Evolutionary conservation across 768 basidiomycete species (phyloP).

Genomic region (Boletellus emodensis): DNA sequence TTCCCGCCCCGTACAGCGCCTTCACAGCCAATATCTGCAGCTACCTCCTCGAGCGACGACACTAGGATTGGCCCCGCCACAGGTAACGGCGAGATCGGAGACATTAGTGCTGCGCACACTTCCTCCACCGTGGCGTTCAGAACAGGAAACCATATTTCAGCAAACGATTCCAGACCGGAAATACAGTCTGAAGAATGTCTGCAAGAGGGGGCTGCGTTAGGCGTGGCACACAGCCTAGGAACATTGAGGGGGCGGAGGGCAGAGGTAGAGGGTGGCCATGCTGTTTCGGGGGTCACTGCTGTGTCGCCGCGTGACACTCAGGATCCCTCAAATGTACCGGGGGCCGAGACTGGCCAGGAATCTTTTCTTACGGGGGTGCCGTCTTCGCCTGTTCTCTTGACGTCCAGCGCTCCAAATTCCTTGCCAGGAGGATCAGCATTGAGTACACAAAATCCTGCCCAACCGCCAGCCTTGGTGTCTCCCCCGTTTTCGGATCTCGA

Average conservation of each 20-base stretch:
- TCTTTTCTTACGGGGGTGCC: slow-evolving; percentile 14
- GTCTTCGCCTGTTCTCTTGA: slow-evolving; percentile 4
- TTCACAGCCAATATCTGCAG: slow-evolving; percentile 12
- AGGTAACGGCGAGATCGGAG: slow-evolving; percentile 6
- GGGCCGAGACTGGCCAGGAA: slow-evolving; percentile 4
- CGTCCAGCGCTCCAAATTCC: slow-evolving; percentile 8
- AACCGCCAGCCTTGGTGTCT: slow-evolving; percentile 2
- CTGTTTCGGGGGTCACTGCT: slow-evolving; percentile 22
- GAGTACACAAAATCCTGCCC: slow-evolving; percentile 2
- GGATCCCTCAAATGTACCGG: slow-evolving; percentile 23
- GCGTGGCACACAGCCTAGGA: slow-evolving; percentile 21
- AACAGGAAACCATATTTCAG: slow-evolving; percentile 1
- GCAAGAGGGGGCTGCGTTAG: slow-evolving; percentile 12
- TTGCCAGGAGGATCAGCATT: slow-evolving; percentile 1
- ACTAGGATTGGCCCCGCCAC: not conserved
- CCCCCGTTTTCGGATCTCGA: slow-evolving; percentile 1
- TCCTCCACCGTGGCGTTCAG: slow-evolving; percentile 4
- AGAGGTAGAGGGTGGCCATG: slow-evolving; percentile 14
- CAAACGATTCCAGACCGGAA: not conserved
- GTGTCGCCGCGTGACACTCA: slow-evolving; percentile 19
- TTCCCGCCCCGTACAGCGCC: not conserved
- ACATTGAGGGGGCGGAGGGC: slow-evolving; percentile 17
- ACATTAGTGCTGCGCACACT: not conserved
- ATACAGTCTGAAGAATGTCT: slow-evolving; percentile 1
- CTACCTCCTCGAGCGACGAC: slow-evolving; percentile 1